These are phyloP conservation scores for Panicum virgatum DNA, from an alignment of 202 grass and related monocot species.

Conservation along the genomic window DNA sequence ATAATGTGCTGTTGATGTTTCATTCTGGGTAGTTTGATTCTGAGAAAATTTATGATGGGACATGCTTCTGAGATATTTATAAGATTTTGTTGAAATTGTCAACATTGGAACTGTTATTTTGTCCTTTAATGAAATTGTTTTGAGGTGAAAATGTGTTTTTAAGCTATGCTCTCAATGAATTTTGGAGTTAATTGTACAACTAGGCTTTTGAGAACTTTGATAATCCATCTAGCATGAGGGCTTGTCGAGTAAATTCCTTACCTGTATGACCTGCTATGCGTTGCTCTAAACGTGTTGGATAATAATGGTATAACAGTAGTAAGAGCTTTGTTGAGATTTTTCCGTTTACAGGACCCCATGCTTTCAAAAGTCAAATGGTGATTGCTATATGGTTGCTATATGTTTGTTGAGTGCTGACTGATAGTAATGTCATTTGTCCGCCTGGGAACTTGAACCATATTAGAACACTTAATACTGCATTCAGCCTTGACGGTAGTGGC, in stretches of 20 bases:
- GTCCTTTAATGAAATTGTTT: background rate
- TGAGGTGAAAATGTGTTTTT: background rate
- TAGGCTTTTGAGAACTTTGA: background rate
- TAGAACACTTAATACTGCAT: background rate
- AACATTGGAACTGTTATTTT: background rate
- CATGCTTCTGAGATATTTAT: background rate
- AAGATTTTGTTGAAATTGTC: background rate
- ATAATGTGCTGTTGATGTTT: background rate
- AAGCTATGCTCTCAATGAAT: background rate
- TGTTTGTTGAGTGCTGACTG: background rate
- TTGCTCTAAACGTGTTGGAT: background rate
- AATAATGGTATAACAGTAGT: background rate
- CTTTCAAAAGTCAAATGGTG: background rate
- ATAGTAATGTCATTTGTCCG: background rate
- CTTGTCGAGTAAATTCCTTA: background rate
- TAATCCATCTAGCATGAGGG: background rate
- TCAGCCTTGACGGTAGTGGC: background rate
- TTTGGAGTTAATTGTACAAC: background rate
- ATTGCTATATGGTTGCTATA: background rate
- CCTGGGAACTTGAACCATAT: background rate
- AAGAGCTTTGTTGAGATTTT: background rate
- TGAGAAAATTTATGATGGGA: constrained; percentile 10
- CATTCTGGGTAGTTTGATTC: background rate
- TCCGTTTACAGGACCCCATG: background rate
- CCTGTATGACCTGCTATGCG: background rate